phyloP scores from a whole-genome alignment of 768 basidiomycete species.

The Tulasnella sp. region DNA sequence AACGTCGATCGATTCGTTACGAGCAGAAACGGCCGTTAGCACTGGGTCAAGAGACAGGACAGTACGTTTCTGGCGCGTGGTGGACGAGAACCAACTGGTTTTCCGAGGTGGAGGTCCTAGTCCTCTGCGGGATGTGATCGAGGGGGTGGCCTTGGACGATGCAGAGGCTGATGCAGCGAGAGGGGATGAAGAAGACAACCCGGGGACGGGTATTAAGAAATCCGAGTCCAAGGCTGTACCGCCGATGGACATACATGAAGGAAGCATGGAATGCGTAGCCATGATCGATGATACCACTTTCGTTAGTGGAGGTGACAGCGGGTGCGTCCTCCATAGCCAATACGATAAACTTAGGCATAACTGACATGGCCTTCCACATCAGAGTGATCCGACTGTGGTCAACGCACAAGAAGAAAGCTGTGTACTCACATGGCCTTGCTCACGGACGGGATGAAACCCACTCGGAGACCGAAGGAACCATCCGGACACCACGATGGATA shows the following conservation, averaged over 20 bases:
- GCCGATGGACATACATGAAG: constrained; percentile 59
- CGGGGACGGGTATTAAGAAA: constrained; percentile 23
- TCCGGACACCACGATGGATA: constrained; percentile 81
- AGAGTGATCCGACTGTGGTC: constrained; percentile 91
- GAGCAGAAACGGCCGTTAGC: constrained; percentile 72
- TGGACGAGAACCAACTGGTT: constrained; percentile 88
- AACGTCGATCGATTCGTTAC: constrained; percentile 62
- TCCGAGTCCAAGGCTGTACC: neutral
- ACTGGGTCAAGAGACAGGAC: constrained; percentile 88
- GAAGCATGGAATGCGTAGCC: constrained; percentile 79
- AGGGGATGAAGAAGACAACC: constrained; percentile 25
- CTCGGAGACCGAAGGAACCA: constrained; percentile 60
- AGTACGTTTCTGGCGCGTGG: constrained; percentile 89
- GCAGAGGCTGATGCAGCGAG: constrained; percentile 23
- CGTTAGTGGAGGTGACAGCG: constrained; percentile 89
- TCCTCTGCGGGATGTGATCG: constrained; percentile 63
- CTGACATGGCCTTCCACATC: neutral
- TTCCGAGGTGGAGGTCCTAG: constrained; percentile 78
- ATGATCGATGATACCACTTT: constrained; percentile 95
- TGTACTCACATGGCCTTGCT: constrained; percentile 73
- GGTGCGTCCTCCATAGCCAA: constrained; percentile 40
- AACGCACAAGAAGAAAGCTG: constrained; percentile 86
- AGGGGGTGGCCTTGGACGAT: constrained; percentile 52
- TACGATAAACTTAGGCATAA: neutral
- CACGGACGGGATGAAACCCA: constrained; percentile 69